phyloP scores from a whole-genome alignment of 768 basidiomycete species.

The Amanita exitialis region DNA sequence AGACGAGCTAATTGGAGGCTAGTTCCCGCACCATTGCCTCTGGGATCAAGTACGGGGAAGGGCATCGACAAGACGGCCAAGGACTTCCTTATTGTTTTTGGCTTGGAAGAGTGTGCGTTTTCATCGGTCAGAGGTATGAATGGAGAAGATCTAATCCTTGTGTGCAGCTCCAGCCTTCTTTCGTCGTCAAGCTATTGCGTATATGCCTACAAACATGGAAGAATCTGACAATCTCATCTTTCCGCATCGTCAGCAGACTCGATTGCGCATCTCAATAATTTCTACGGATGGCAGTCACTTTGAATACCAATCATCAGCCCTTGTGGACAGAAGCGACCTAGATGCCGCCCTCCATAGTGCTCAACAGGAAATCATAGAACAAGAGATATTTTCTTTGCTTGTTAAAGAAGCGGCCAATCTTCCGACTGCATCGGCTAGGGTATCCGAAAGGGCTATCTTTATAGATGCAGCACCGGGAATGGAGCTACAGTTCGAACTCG shows the following conservation, averaged over 20 bases:
- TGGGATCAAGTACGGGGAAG: conserved; percentile 60
- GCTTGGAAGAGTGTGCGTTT: conserved; percentile 70
- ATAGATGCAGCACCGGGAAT: conserved; percentile 67
- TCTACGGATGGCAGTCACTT: conserved; percentile 23
- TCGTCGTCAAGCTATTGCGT: conserved; percentile 62
- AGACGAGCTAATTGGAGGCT: conserved; percentile 73
- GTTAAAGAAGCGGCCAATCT: conserved; percentile 70
- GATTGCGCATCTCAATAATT: conserved; percentile 50
- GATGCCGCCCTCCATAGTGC: conserved; percentile 45
- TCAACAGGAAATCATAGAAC: conserved; percentile 68
- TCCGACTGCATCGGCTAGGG: conserved; percentile 66
- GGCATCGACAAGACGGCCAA: conserved; percentile 73
- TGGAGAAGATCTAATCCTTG: neutral
- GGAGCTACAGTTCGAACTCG: conserved; percentile 67
- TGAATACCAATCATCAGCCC: conserved; percentile 26
- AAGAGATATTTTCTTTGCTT: conserved; percentile 68
- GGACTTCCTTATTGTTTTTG: conserved; percentile 74
- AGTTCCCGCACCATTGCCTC: conserved; percentile 68
- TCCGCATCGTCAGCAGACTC: conserved; percentile 52
- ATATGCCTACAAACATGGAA: conserved; percentile 41
- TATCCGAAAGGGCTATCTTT: conserved; percentile 68
- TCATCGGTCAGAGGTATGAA: neutral
- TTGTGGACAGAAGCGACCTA: conserved; percentile 25
- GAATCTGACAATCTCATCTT: conserved; percentile 40
- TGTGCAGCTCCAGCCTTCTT: conserved; percentile 49